These are phyloP conservation scores for Spirogloea muscicola DNA, from an alignment of 139 green algal genomes.

Conservation along the genomic window DNA sequence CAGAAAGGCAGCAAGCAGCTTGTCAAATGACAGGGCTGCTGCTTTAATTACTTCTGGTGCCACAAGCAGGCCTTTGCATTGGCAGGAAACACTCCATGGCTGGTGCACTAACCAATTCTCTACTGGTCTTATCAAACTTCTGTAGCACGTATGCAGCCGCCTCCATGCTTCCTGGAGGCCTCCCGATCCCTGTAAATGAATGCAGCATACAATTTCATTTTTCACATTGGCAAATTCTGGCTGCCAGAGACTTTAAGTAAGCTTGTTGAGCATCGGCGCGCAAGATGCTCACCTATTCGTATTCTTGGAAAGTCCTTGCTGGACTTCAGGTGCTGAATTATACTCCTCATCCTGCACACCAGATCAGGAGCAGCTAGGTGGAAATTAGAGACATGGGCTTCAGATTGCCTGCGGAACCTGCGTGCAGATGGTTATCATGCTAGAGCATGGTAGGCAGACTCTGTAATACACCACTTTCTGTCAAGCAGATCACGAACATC, in stretches of 20 bases:
- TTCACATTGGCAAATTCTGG: not conserved
- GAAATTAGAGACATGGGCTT: too few species aligned
- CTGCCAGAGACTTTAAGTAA: not conserved
- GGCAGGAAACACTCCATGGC: too few species aligned
- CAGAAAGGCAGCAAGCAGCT: too few species aligned
- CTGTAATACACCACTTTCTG: not conserved
- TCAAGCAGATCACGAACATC: too few species aligned
- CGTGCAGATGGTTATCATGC: too few species aligned
- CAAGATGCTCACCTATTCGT: slow-evolving; percentile 23
- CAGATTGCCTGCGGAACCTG: too few species aligned
- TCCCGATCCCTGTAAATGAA: slow-evolving; percentile 70
- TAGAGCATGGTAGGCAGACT: too few species aligned
- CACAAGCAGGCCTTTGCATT: too few species aligned
- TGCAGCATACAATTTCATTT: not conserved
- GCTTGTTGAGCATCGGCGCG: not conserved
- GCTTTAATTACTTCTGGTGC: too few species aligned
- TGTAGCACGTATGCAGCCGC: slow-evolving; percentile 69
- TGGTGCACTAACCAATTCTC: slow-evolving; percentile 54
- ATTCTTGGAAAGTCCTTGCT: slow-evolving; percentile 70
- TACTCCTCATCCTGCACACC: slow-evolving; percentile 67
- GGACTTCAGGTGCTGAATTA: slow-evolving; percentile 69
- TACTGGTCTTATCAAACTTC: slow-evolving; percentile 67
- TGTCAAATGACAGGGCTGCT: too few species aligned
- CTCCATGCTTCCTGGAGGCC: slow-evolving; percentile 57
- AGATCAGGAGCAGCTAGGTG: not conserved